phyloP scores from a whole-genome alignment of 192 early-diverging fungal genomes.

The Coemansia asiatica region DNA sequence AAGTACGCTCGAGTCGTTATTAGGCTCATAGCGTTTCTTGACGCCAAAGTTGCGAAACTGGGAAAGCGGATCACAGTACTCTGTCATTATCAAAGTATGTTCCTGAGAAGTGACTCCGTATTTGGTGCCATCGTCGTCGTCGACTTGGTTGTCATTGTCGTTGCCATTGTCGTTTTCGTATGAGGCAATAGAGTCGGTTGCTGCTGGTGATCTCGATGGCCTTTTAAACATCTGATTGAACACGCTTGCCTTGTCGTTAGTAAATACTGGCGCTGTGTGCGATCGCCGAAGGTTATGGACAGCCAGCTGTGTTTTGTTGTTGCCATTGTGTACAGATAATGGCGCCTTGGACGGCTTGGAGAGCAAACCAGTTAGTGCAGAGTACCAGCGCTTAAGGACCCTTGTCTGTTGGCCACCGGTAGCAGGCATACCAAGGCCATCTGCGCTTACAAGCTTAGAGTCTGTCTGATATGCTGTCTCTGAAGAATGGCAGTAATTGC shows the following conservation, averaged over 20 bases:
- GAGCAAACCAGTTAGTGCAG: constrained; percentile 18
- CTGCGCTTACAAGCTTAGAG: background rate
- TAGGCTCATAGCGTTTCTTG: constrained; percentile 6
- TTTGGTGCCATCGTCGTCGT: background rate
- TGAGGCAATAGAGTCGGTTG: background rate
- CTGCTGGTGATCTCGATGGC: background rate
- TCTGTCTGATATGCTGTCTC: background rate
- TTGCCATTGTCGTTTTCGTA: background rate
- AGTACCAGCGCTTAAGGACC: constrained; percentile 27
- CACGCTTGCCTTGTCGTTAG: constrained; percentile 17
- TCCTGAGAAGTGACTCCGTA: background rate
- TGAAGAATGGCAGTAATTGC: constrained; percentile 1
- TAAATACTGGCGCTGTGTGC: constrained; percentile 33
- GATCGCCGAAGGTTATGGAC: constrained; percentile 21
- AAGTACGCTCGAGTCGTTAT: background rate
- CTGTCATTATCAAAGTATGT: constrained; percentile 2
- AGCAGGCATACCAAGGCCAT: background rate
- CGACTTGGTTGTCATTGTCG: no score
- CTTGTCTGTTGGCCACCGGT: background rate
- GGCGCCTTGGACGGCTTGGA: background rate
- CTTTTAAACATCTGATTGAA: constrained; percentile 28
- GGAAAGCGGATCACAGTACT: background rate
- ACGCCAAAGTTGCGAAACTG: constrained; percentile 2
- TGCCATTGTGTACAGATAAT: background rate
- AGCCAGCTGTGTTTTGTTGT: background rate